These are phyloP conservation scores for Coprinellus micaceus DNA, from an alignment of 768 basidiomycete species.

Conservation along the genomic window DNA sequence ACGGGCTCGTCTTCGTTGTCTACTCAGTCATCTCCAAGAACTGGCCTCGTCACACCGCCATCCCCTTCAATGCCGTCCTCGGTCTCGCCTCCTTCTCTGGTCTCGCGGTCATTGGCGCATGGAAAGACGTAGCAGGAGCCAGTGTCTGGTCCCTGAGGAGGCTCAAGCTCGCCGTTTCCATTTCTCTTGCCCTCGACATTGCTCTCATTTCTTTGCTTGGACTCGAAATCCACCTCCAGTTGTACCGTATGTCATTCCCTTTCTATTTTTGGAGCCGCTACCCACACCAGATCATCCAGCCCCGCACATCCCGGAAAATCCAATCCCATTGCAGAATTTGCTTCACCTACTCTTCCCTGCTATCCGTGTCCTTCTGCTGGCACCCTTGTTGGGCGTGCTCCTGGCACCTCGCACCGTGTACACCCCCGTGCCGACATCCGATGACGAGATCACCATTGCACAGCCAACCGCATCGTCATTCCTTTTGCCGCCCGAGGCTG, in stretches of 20 bases:
- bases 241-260: constrained; percentile 12
- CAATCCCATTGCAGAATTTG: constrained; percentile 26
- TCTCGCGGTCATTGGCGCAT: constrained; percentile 71
- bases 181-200: constrained; percentile 58
- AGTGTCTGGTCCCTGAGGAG: constrained; percentile 63
- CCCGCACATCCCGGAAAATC: constrained; percentile 29
- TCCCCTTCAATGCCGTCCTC: constrained; percentile 63
- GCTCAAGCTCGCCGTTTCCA: constrained; percentile 50
- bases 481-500: constrained; percentile 49
- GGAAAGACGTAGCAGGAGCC: constrained; percentile 72
- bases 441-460: constrained; percentile 38
- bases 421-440: constrained; percentile 39
- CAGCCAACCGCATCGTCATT: constrained; percentile 48
- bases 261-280: constrained; percentile 9
- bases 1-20: constrained; percentile 70
- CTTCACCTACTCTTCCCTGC: constrained; percentile 51
- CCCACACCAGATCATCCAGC: constrained; percentile 11
- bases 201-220: constrained; percentile 54
- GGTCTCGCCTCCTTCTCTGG: constrained; percentile 70
- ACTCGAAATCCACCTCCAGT: constrained; percentile 32
- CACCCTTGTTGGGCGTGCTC: constrained; percentile 58
- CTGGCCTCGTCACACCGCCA: constrained; percentile 63
- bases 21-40: constrained; percentile 59
- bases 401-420: constrained; percentile 64
- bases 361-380: constrained; percentile 61